A percentile compares a stretch with the other conserved stretches of the same genome.
Conservation (phyloP, 352 stramenopile species). For the Thraustochytrium striatum region DNA sequence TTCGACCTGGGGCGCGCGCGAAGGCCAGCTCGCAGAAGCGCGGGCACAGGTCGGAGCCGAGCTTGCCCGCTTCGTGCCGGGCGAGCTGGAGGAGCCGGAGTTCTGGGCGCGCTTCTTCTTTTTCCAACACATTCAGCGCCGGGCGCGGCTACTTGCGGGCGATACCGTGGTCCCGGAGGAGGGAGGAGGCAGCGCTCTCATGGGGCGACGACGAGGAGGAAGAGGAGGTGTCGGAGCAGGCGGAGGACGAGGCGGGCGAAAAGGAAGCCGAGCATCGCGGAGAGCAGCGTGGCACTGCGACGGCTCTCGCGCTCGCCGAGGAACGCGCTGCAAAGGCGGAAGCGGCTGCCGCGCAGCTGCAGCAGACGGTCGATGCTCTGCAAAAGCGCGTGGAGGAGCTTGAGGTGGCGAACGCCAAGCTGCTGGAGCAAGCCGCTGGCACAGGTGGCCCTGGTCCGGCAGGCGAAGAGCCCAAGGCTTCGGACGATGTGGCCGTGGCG, state of each 20-base stretch:
- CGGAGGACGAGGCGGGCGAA: neutral
- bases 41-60: neutral
- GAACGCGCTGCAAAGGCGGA: neutral
- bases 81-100: neutral
- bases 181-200: constrained; percentile 36
- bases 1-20: constrained; percentile 15
- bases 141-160: constrained; percentile 24
- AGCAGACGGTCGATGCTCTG: constrained; percentile 8
- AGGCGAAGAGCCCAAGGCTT: too few relatives aligned
- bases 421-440: too few relatives aligned
- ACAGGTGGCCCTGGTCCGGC: too few relatives aligned
- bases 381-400: neutral
- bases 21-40: constrained; percentile 9
- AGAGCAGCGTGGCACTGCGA: neutral
- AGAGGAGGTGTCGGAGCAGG: too few relatives aligned
- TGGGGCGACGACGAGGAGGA: constrained; percentile 41
- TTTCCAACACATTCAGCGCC: constrained; percentile 38
- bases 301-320: neutral
- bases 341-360: neutral
- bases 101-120: constrained; percentile 40
- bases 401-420: neutral
- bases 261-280: neutral
- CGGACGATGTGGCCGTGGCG: too few relatives aligned
- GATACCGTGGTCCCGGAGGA: neutral
- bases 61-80: constrained; percentile 18